Base-by-base conservation (phyloP, 176 grass and related monocot species). In the Elaeis guineensis region DNA sequence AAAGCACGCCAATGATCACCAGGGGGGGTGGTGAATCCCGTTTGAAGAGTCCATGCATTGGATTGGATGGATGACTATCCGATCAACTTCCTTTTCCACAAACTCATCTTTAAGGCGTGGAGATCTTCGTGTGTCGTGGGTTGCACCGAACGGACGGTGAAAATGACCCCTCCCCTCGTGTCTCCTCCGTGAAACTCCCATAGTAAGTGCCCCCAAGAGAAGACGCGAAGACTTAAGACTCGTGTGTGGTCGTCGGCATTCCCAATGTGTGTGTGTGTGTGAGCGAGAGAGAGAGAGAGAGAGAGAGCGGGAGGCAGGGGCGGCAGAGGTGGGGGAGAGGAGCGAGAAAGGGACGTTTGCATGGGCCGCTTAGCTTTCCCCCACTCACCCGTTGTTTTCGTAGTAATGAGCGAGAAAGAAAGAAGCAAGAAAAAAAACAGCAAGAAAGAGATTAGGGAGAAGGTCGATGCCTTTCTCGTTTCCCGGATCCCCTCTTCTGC, bases 321-420 rank as follows among this genome's bases (percentile, higher is more conserved):
- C 72, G 73, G 77, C 59, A 79, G 64, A 55, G 64, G 64, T 67
- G 55, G 67, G 54, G 32, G 55, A 50, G 39, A 70, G 54, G 67
- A 59, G 54, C 15, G 39, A 70, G 67, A 72, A 62, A 72, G 70
- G 24, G 70, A 72, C 58, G 58, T 72, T 53, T 72, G 70, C 70
- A 62, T 63, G 70, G 50, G 69, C 32, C 49, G 6, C 50, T 62
- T 62, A 62, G 24, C 48, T 70, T 59, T 72, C 70, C 22, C 58
- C 54, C 25, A 22, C 58, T 62, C 69, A 53, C 17, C 49, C 58
- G 58, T 72, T 61, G 58, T 72, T 54, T 51, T 51, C 57, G 68
- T 50, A 71, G 57, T 71, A 51, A 72, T 52, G 54, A 59, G 56
- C 26, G 18, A 59, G 48, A 39, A 59, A 59, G 16, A 59, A 70